Percentiles rank a stretch among this genome's conserved stretches.
These are phyloP conservation scores for Phylloporus sp. DNA, from an alignment of 768 basidiomycete genomes.

Conservation along the genomic window DNA sequence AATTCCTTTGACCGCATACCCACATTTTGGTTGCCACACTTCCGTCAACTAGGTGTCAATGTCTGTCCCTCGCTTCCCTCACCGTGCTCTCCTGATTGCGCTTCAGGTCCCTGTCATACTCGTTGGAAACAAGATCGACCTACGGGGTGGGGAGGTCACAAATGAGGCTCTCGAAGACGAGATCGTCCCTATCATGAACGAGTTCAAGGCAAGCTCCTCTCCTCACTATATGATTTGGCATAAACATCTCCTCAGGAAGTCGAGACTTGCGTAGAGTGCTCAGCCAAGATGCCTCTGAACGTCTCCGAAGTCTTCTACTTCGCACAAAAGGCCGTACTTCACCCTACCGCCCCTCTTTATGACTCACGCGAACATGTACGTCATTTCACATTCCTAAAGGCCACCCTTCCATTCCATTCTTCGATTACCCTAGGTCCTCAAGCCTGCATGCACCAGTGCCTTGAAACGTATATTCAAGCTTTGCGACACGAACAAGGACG, in stretches of 20 bases:
- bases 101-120: constrained; percentile 90
- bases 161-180: constrained; percentile 94
- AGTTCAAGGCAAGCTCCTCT: constrained; percentile 76
- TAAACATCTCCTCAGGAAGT: constrained; percentile 66
- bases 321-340: constrained; percentile 95
- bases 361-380: constrained; percentile 92
- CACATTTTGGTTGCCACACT: constrained; percentile 96
- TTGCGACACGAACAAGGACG: constrained; percentile 93
- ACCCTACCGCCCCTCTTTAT: constrained; percentile 95
- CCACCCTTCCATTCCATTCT: constrained; percentile 14
- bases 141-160: constrained; percentile 89
- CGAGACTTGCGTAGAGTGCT: constrained; percentile 96
- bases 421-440: constrained; percentile 61
- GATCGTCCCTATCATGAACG: constrained; percentile 95
- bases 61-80: constrained; percentile 40
- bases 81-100: constrained; percentile 3
- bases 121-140: constrained; percentile 97
- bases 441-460: constrained; percentile 86
- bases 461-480: constrained; percentile 93
- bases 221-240: neutral
- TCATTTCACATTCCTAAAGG: constrained; percentile 6
- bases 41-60: constrained; percentile 93
- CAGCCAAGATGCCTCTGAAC: constrained; percentile 86
- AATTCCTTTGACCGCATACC: constrained; percentile 96
- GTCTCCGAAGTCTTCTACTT: constrained; percentile 98